Base-by-base conservation (phyloP, 768 basidiomycete genomes). In the Mycena metata region DNA sequence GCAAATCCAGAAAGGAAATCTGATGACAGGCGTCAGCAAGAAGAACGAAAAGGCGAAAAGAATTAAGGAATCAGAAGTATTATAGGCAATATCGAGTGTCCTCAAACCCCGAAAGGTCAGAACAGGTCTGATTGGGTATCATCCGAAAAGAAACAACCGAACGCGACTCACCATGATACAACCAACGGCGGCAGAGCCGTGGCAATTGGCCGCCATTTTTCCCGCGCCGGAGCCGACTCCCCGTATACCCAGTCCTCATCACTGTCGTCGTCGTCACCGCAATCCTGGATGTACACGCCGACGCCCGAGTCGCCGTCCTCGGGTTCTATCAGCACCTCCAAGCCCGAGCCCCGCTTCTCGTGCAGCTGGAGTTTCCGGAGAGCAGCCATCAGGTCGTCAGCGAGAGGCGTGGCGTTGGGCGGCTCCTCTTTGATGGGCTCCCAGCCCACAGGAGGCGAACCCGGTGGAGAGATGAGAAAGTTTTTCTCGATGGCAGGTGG, bases 391-490 rank as follows among this genome's bases (percentile, higher is more conserved):
- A 69, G 63, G 47, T 69, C 68, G 26, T 65, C 63, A 2, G 68
- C 68, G 39, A 69, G 64, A 12, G 68, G 68, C 16, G 63, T 26
- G 1, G 68, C 63, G 57, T 69, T 69, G 0, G 68, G 68, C 4
- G 68, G 68, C 30, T 65, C 68, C 58, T 69, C 63, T 47, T 60
- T 60, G 41, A 96, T 88, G 24, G 87, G 95, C 76, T 98, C 96
- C 98, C 98, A 99, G 3, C 96, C 98, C 1, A 96, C 90, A 0
- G 98, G 98, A 0, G 98, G 98, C 0, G 96, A 98, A 6, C 98
- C 98, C 5, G 98, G 98, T 0, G 98, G 98, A 0, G 98, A 99
- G 70, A 99, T 96, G 52, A 99, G 86, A 81, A 98, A 99, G 81
- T 99, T 99, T 80, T 95, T 95, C 73, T 96, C 93, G 43, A 90